Percentiles rank a stretch among this genome's conserved stretches.
phyloP scores from a whole-genome alignment of 106 monocot genomes.

The Cymbidium sinense region DNA sequence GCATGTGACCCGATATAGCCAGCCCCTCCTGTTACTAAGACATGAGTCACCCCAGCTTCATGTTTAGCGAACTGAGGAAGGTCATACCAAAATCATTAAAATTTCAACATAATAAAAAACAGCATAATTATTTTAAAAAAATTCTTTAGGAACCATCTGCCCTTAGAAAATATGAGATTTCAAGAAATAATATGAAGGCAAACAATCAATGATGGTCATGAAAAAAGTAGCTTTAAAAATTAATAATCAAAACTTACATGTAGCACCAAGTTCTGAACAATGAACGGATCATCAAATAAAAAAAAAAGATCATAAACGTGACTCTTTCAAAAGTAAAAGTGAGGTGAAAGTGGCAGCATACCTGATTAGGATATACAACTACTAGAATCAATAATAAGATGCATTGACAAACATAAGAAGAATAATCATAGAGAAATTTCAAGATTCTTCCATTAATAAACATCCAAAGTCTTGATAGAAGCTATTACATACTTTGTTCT shows the following conservation, averaged over 20 bases:
- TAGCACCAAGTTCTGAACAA: background rate
- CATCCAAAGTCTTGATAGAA: background rate
- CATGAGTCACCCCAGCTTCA: constrained; percentile 83
- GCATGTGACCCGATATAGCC: constrained; percentile 98
- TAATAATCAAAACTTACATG: background rate
- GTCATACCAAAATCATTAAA: background rate
- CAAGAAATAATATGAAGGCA: background rate
- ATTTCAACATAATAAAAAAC: background rate
- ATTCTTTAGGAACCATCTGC: background rate
- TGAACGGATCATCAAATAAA: background rate
- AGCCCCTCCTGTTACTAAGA: constrained; percentile 97
- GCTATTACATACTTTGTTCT: background rate
- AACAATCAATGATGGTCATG: background rate
- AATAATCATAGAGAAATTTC: background rate
- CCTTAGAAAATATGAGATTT: background rate
- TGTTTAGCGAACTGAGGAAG: constrained; percentile 66
- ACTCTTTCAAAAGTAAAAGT: background rate
- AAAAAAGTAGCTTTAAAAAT: background rate
- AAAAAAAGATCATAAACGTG: background rate
- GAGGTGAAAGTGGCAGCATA: background rate
- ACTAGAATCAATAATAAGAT: background rate
- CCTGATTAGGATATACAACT: background rate
- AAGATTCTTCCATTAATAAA: background rate
- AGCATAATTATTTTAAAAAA: background rate
- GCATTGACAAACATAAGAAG: background rate